These are phyloP conservation scores for Trichoderma sp. DNA, from an alignment of 2,329 filamentous ascomycete genomes.

Conservation along the genomic window DNA sequence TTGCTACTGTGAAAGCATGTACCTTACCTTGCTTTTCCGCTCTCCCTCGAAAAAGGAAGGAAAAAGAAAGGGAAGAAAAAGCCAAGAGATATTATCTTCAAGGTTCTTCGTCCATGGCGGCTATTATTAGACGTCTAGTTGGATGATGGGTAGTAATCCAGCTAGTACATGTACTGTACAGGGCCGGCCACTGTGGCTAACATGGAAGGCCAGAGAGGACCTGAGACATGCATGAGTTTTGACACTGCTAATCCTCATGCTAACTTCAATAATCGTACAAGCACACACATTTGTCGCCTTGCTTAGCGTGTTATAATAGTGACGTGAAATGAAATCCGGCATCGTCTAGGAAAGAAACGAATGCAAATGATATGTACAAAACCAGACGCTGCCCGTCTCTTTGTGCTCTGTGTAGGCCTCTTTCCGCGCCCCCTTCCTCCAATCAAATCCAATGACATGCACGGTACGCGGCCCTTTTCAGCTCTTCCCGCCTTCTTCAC, in stretches of 20 bases:
- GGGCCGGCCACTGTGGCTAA: background rate
- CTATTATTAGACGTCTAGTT: background rate
- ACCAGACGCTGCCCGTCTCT: background rate
- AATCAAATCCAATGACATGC: background rate
- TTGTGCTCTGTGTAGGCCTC: background rate
- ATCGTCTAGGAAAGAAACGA: background rate
- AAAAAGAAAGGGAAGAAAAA: background rate
- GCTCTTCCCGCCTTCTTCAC: slow-evolving; percentile 2
- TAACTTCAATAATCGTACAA: background rate
- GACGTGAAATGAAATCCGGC: background rate
- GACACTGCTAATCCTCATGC: background rate
- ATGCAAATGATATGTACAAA: background rate
- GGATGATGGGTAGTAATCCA: background rate
- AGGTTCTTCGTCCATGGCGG: background rate
- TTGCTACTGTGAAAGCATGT: background rate
- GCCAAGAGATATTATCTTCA: background rate
- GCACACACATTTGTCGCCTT: background rate
- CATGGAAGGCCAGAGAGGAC: background rate
- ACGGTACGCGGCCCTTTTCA: slow-evolving; percentile 13
- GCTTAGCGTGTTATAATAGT: background rate
- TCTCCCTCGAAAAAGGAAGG: background rate
- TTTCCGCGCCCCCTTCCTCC: background rate
- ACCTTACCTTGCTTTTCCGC: background rate
- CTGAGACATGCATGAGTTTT: background rate
- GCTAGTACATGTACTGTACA: background rate